These are phyloP conservation scores for Arthonia radiata DNA, from an alignment of 495 filamentous ascomycete species.

Conservation along the genomic window DNA sequence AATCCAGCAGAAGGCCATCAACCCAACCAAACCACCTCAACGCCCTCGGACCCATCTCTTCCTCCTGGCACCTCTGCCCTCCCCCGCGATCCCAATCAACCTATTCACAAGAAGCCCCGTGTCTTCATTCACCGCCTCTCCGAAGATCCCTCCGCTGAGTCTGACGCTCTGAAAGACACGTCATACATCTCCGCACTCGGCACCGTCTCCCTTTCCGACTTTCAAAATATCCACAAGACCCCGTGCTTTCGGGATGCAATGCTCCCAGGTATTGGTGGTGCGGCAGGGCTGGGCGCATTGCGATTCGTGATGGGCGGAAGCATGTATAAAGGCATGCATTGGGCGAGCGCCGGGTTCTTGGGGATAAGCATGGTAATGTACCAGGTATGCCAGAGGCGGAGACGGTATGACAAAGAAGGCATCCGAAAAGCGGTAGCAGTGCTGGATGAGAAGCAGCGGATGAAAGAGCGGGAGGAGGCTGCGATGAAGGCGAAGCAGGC, in stretches of 20 bases:
- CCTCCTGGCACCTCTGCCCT: too few relatives aligned
- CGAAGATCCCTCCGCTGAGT: too few relatives aligned
- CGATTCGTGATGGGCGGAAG: constrained; percentile 52
- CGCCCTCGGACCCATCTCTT: too few relatives aligned
- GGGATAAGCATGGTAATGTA: constrained; percentile 37
- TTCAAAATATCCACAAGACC: constrained; percentile 45
- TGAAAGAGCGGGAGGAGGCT: constrained; percentile 27
- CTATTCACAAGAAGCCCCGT: not conserved
- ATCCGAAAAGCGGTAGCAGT: constrained; percentile 62
- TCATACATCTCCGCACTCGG: constrained; percentile 40
- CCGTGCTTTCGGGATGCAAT: constrained; percentile 69
- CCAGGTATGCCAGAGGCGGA: constrained; percentile 54
- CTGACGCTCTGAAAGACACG: too few relatives aligned
- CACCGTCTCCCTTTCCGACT: constrained; percentile 41
- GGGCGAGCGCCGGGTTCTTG: constrained; percentile 57
- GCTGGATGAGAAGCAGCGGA: constrained; percentile 44
- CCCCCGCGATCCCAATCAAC: not conserved
- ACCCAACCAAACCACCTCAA: too few relatives aligned
- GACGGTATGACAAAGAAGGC: constrained; percentile 44
- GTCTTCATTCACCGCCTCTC: constrained; percentile 16
- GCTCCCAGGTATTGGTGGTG: constrained; percentile 55
- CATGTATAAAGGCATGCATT: constrained; percentile 23
- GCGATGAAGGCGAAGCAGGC: constrained; percentile 19
- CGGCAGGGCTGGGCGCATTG: constrained; percentile 45
- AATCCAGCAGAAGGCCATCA: too few relatives aligned